Conservation (phyloP, 2,329 filamentous ascomycete genomes). For the Arthrobotrys megalospora region DNA sequence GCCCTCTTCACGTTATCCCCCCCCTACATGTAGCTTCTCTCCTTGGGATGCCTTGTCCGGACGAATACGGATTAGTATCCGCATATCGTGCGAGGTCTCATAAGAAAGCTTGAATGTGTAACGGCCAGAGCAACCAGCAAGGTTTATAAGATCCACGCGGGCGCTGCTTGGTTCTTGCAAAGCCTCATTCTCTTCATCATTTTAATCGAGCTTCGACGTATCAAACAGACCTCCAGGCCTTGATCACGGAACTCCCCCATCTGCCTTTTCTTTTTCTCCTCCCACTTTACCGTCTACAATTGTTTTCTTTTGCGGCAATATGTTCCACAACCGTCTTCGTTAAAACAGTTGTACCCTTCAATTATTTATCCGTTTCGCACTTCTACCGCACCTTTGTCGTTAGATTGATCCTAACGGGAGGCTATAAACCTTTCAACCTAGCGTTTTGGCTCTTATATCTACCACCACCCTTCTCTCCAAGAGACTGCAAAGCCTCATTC, state of each 20-base stretch:
- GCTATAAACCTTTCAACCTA: constrained; percentile 54
- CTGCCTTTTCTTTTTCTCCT: constrained; percentile 2
- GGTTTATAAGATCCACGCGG: constrained; percentile 59
- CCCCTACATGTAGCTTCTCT: constrained; percentile 1
- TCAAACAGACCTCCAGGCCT: background rate
- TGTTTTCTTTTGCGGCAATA: constrained; percentile 11
- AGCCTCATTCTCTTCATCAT: constrained; percentile 46
- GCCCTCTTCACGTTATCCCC: constrained; percentile 3
- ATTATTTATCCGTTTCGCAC: constrained; percentile 23
- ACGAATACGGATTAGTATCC: constrained; percentile 40
- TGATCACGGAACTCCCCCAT: constrained; percentile 46
- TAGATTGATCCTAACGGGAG: constrained; percentile 28
- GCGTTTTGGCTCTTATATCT: constrained; percentile 33
- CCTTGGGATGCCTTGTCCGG: constrained; percentile 23
- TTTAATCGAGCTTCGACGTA: constrained; percentile 1
- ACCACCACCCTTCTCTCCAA: constrained; percentile 16
- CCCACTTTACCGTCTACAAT: constrained; percentile 14
- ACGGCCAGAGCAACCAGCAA: constrained; percentile 12
- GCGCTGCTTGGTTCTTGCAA: constrained; percentile 53
- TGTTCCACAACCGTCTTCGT: constrained; percentile 7
- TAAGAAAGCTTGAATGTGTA: constrained; percentile 36
- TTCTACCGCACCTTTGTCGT: constrained; percentile 14
- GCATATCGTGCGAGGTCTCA: constrained; percentile 29
- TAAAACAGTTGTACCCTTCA: background rate
- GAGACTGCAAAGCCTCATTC: constrained; percentile 57